Conservation (phyloP, 2,329 filamentous ascomycete genomes). For the Gaeumannomyces tritici region DNA sequence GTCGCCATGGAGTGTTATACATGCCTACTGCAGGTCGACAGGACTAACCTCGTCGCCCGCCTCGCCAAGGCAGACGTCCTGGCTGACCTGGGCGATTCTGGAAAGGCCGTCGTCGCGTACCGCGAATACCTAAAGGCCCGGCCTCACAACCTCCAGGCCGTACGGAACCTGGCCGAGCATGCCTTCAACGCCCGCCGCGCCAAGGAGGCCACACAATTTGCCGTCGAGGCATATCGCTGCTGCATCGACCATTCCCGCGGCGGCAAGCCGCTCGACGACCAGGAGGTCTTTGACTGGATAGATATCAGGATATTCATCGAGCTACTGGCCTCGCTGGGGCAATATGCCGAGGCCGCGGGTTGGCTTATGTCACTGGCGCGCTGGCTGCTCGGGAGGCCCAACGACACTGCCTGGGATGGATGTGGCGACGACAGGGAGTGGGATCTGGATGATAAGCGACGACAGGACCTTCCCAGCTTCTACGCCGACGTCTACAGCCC, state of each 20-base stretch:
- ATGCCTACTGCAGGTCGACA: slow-evolving; percentile 47
- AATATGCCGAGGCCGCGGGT: slow-evolving; percentile 55
- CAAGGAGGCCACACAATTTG: slow-evolving; percentile 28
- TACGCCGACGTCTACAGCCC: slow-evolving; percentile 39
- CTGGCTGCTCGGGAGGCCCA: slow-evolving; percentile 69
- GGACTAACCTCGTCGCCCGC: slow-evolving; percentile 45
- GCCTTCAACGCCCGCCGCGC: slow-evolving; percentile 40
- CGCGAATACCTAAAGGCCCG: slow-evolving; percentile 40
- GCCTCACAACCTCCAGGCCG: slow-evolving; percentile 43
- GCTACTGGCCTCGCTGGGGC: slow-evolving; percentile 56
- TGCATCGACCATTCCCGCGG: slow-evolving; percentile 33
- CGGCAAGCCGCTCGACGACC: slow-evolving; percentile 20
- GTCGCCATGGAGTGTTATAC: slow-evolving; percentile 51
- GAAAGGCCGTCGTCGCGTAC: slow-evolving; percentile 47
- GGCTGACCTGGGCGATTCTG: slow-evolving; percentile 43
- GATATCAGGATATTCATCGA: slow-evolving; percentile 82
- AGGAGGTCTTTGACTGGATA: slow-evolving; percentile 54
- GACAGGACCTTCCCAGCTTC: slow-evolving; percentile 53
- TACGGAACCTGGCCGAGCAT: slow-evolving; percentile 47
- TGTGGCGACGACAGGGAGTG: slow-evolving; percentile 79
- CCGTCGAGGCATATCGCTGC: slow-evolving; percentile 37
- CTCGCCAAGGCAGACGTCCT: slow-evolving; percentile 50
- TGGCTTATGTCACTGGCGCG: slow-evolving; percentile 65
- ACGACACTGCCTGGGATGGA: slow-evolving; percentile 72
- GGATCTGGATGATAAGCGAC: slow-evolving; percentile 64